These are phyloP conservation scores for Verticillium tricorpus DNA, from an alignment of 2,329 filamentous ascomycete genomes.

Conservation along the genomic window DNA sequence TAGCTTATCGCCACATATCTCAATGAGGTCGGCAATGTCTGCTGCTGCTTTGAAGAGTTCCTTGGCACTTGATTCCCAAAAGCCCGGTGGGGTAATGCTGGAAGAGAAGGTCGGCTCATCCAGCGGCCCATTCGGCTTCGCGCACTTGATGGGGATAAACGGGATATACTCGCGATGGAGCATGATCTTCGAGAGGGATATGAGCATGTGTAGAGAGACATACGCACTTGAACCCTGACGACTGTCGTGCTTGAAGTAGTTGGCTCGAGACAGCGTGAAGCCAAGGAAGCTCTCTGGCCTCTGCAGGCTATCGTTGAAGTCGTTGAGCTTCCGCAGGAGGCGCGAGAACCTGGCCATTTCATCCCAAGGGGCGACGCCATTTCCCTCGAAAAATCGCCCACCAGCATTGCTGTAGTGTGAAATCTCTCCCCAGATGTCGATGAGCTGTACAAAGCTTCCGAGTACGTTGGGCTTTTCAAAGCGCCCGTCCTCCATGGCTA, in stretches of 20 bases:
- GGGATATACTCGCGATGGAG: constrained; percentile 66
- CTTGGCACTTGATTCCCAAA: constrained; percentile 60
- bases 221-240: constrained; percentile 60
- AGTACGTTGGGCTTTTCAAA: constrained; percentile 27
- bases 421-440: constrained; percentile 56
- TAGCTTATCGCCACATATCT: constrained; percentile 56
- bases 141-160: constrained; percentile 56
- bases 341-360: constrained; percentile 47
- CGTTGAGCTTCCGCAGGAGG: constrained; percentile 45
- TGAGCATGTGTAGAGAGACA: constrained; percentile 62
- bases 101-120: constrained; percentile 52
- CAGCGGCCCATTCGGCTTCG: constrained; percentile 47
- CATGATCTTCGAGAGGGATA: constrained; percentile 62
- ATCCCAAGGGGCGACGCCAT: constrained; percentile 53
- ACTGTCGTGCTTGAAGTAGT: constrained; percentile 63
- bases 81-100: constrained; percentile 43
- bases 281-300: constrained; percentile 26
- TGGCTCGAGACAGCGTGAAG: constrained; percentile 54
- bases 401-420: constrained; percentile 50
- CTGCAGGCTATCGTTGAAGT: constrained; percentile 37
- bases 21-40: constrained; percentile 60
- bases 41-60: constrained; percentile 58
- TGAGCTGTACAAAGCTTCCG: constrained; percentile 51
- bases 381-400: constrained; percentile 42
- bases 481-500: not conserved